Base-by-base conservation (phyloP, 2,329 filamentous ascomycete species). In the Thielaviopsis populi region DNA sequence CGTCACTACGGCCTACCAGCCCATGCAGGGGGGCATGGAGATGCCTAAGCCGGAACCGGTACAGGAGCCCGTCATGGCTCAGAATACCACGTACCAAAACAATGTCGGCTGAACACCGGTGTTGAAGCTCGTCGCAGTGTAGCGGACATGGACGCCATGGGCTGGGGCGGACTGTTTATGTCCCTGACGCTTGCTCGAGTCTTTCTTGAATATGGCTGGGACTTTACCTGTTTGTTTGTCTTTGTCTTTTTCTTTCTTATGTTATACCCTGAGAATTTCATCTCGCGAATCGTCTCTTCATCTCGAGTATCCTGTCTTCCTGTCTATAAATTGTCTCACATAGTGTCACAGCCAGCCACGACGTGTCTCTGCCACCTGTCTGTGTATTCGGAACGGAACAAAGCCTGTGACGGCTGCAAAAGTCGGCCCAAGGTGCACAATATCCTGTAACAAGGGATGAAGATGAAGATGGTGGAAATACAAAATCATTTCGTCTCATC, bases 1-100 rank as follows among this genome's bases (percentile, higher is more conserved):
- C 53, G 70, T 66, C 2, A 71, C 69, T n/a, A 70, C 74, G 66
- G 71, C 69, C 40, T 77, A 76, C 65, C 73, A 76, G 68, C 64
- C 70, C 56, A 65, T 65, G 63, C 70, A 74, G 65, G 69, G 73
- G 64, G 72, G 70, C 24, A 76, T 76, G 75, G 66, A 69, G 17
- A 73, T 75, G 73, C 73, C 69, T 30, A 5, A 22, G 53, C n/a
- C 53, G 10, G 64, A 24, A n/a, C 40, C 41, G 15, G 40, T 13
- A 11, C n/a, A 30, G n/a, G 37, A 33, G 13, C 58, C 41, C 7
- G 37, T 17, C 10, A 24, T 19, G 37, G 22, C 58, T 1, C 58
- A 56, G 50, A 2, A 33, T 33, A 1, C 33, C 33, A 37, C 10
- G 33, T 37, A 37, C 33, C 30, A 56, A 6, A 56, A 13, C 27